Evolutionary conservation across 169 alveolate genomes (phyloP).

Genomic region (Eimeria maxima): DNA sequence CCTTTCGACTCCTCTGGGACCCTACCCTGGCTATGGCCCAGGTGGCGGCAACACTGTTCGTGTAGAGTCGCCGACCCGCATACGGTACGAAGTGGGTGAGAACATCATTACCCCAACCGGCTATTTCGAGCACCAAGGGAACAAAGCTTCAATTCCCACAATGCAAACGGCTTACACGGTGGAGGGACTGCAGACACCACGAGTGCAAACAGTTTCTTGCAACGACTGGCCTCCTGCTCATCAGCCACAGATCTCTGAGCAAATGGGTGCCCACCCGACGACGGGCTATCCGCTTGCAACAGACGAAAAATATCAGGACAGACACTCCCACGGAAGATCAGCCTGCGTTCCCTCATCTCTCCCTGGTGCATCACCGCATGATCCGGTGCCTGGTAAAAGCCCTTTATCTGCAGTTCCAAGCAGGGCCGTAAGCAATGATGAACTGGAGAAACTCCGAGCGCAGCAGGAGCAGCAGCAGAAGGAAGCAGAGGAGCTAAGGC

Average conservation of each 20-base stretch:
- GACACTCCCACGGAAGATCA: neutral
- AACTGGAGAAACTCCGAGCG: constrained; percentile 19
- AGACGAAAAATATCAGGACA: constrained; percentile 20
- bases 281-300: neutral
- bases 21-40: constrained; percentile 48
- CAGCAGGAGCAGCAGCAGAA: constrained; percentile 68
- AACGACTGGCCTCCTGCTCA: constrained; percentile 28
- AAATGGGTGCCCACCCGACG: neutral
- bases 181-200: constrained; percentile 48
- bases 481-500: constrained; percentile 33
- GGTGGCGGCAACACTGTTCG: constrained; percentile 11
- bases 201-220: constrained; percentile 48
- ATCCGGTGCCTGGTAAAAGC: constrained; percentile 13
- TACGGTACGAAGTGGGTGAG: constrained; percentile 11
- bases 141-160: neutral
- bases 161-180: constrained; percentile 26
- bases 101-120: constrained; percentile 10
- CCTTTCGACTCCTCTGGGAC: constrained; percentile 48
- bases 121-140: neutral
- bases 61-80: neutral
- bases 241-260: neutral
- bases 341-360: constrained; percentile 15
- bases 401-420: neutral
- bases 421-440: constrained; percentile 47
- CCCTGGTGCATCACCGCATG: neutral